These are phyloP conservation scores for Musa schizocarpa DNA, from an alignment of 176 grass and related monocot genomes.

Conservation along the genomic window DNA sequence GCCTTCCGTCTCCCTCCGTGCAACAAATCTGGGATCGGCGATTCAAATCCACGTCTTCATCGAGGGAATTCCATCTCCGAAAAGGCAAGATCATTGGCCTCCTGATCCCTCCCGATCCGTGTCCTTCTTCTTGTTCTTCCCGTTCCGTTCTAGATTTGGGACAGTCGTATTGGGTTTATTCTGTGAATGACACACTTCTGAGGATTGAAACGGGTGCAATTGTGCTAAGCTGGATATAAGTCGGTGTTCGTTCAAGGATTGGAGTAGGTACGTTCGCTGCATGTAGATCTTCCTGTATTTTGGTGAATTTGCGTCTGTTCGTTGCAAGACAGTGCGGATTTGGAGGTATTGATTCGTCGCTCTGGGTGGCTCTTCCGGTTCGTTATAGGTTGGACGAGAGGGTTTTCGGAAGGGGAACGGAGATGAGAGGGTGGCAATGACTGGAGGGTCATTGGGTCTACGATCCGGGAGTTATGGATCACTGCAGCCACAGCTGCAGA, in stretches of 20 bases:
- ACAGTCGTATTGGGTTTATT: not conserved
- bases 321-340: not conserved
- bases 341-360: not conserved
- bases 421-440: conserved; percentile 41
- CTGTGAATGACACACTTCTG: not conserved
- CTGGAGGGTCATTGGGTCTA: conserved; percentile 74
- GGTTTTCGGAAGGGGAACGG: conserved; percentile 7
- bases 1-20: not conserved
- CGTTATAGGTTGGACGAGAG: not conserved
- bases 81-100: not conserved
- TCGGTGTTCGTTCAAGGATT: not conserved
- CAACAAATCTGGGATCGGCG: conserved; percentile 7
- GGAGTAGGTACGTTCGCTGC: not conserved
- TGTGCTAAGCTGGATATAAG: not conserved
- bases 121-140: not conserved
- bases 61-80: not conserved
- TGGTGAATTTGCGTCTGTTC: not conserved
- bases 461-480: conserved; percentile 93
- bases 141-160: not conserved
- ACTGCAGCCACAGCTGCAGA: conserved; percentile 47
- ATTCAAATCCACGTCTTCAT: not conserved
- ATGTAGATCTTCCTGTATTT: conserved; percentile 1
- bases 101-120: not conserved
- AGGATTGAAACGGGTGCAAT: not conserved
- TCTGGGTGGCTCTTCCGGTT: not conserved